Conservation (phyloP, 805 yeast species). For the Candida ovalis region DNA sequence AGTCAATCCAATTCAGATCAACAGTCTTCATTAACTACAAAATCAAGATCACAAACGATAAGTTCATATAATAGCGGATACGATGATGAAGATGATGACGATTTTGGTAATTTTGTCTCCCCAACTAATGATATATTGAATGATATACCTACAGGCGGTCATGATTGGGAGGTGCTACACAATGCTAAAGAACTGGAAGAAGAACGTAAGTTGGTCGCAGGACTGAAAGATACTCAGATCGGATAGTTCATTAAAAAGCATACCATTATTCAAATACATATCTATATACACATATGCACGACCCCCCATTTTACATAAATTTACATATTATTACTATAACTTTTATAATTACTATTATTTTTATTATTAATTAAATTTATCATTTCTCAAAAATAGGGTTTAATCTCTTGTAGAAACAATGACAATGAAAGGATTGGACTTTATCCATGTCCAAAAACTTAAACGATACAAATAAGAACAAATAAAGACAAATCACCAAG, state of each 20-base stretch:
- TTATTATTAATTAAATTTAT: too few species aligned
- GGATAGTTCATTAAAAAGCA: not conserved
- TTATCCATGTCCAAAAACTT: too few species aligned
- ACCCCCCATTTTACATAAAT: too few species aligned
- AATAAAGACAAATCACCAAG: too few species aligned
- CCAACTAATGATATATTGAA: conserved; percentile 22
- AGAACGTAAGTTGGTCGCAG: conserved; percentile 13
- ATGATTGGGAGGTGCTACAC: conserved; percentile 21
- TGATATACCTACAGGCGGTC: conserved; percentile 22
- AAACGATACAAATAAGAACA: too few species aligned
- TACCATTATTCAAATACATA: too few species aligned
- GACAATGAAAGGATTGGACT: too few species aligned
- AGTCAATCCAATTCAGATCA: conserved; percentile 12
- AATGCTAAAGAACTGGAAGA: conserved; percentile 11
- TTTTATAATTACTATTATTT: too few species aligned
- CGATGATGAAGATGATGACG: conserved; percentile 31
- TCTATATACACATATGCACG: not conserved
- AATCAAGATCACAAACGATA: conserved; percentile 19
- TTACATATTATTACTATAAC: too few species aligned
- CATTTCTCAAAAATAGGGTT: too few species aligned
- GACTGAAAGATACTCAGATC: conserved; percentile 4
- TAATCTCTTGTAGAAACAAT: too few species aligned
- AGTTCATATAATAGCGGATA: conserved; percentile 10
- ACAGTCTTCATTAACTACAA: conserved; percentile 16
- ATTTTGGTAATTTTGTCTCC: conserved; percentile 31